Evolutionary conservation across 139 green algal genomes (phyloP), one percentile per base, ranked within the genome.

Genomic region (Chlamydomonas schloesseri): DNA sequence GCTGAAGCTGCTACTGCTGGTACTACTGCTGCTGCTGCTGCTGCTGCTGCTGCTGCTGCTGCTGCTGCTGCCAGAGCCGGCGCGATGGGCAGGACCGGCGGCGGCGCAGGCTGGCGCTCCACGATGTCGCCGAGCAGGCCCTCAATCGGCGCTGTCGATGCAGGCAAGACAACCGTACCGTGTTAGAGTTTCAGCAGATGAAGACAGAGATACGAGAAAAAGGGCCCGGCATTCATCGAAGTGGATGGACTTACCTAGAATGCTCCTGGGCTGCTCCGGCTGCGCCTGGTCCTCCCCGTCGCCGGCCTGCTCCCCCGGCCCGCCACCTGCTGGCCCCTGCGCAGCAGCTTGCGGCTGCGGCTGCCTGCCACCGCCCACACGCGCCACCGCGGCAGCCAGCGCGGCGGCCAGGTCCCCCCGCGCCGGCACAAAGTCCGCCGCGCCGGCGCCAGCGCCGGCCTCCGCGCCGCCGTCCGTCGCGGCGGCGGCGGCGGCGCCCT

Each of bases 91-190:
- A 70, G 23, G 3, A 0, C 13, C 0, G 36, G 46, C 15, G 21
- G 31, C 21, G 55, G 14, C 47, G n/a, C 23, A 6, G 65, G 21
- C 5, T 29, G 55, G 26, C 87, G 77, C 73, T 90, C 87, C 73
- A 73, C 42, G 4, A 90, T 69, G 47, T 88, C 55, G 17, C 73
- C 58, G 0, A 90, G 73, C 10, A 90, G 84, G 15, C 87, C 87
- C 57, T 81, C 72, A 33, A 90, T 90, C 13, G 72, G 60, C 8
- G 8, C 81, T 87, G 69, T n/a, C 46, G 69, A n/a, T n/a, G n/a
- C n/a, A n/a, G n/a, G n/a, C n/a, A n/a, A n/a, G n/a, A n/a, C n/a
- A n/a, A n/a, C n/a, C n/a, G n/a, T n/a, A n/a, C n/a, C n/a, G n/a
- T n/a, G n/a, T n/a, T n/a, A n/a, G n/a, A n/a, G n/a, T n/a, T n/a